Evolutionary conservation across 2,329 filamentous ascomycete genomes (phyloP).

Genomic region (Talaromyces sp.): DNA sequence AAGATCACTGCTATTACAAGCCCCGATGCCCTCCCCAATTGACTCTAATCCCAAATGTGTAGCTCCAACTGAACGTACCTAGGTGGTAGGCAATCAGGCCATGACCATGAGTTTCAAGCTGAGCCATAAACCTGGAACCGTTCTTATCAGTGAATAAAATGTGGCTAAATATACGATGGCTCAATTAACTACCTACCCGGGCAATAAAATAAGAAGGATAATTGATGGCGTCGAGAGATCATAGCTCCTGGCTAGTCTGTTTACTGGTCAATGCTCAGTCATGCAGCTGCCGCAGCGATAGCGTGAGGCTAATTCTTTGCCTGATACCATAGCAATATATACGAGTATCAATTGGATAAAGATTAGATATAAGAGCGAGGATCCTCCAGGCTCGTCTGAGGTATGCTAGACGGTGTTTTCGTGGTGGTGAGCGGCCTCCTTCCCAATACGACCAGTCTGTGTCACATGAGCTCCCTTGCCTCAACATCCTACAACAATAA

Average conservation of each 20-base stretch:
- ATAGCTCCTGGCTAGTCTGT: slow-evolving; percentile 3
- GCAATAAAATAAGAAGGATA: not conserved
- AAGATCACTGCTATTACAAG: not conserved
- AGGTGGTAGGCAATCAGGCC: not conserved
- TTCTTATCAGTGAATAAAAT: not conserved
- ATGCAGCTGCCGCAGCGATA: slow-evolving; percentile 1
- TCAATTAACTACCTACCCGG: slow-evolving; percentile 3
- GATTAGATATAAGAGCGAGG: not conserved
- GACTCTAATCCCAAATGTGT: not conserved
- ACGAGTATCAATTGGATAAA: not conserved
- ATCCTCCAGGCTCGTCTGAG: not conserved
- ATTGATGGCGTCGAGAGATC: not conserved
- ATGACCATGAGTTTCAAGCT: not conserved
- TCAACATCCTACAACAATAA: not conserved
- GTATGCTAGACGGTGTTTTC: not conserved
- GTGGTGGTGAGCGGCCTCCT: not conserved
- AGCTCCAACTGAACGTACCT: not conserved
- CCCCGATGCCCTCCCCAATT: too few species aligned
- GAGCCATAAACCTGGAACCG: not conserved
- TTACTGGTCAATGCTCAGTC: not conserved
- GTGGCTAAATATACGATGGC: not conserved
- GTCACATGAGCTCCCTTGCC: not conserved
- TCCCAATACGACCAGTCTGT: not conserved
- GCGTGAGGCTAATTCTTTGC: not conserved
- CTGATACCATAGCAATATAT: too few species aligned